Evolutionary conservation across 129 eudicot genomes (phyloP), one percentile per base, ranked within the genome.

Genomic region (Arctium minus): DNA sequence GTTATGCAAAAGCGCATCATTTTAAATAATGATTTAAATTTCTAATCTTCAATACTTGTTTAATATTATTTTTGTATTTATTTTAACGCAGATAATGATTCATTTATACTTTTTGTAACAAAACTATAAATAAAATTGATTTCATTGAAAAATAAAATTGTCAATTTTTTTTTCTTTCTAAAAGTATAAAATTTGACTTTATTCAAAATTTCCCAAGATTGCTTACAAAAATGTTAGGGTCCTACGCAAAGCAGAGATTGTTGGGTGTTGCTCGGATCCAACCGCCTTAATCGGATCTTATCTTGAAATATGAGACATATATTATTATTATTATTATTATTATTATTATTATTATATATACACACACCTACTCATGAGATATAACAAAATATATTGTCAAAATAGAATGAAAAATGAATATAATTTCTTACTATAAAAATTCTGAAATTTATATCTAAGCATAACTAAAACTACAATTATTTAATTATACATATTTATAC

Each of bases 271-370:
- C 38, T 78, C 73, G 86, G 77, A 82, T 82, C 84, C 78, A 79
- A 75, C 85, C 91, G 88, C 70, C 22, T 83, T 80, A 83, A 35
- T 72, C 83, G 93, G 91, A 90, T 90, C 93, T 87, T 82, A 80
- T 82, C 81, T 73, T 81, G 69, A 76, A 18, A 60, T n/a, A n/a
- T 18, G 68, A 60, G 68, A 60, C 68, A 56, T 8, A 42, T 15
- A 50, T 15, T n/a, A n/a, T n/a, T n/a, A n/a, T n/a, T n/a, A n/a
- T n/a, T n/a, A n/a, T n/a, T n/a, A n/a, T n/a, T n/a, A n/a, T n/a
- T n/a, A n/a, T n/a, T n/a, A n/a, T n/a, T n/a, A n/a, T n/a, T n/a
- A n/a, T n/a, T 22, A 64, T 56, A 27, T 2, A 65, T 65, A 65
- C 9, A 65, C 10, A 65, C 32, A 67, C 71, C 13, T 29, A 67